phyloP scores from a whole-genome alignment of 192 early-diverging fungal species.

The Rhizoclosmatium sp. region DNA sequence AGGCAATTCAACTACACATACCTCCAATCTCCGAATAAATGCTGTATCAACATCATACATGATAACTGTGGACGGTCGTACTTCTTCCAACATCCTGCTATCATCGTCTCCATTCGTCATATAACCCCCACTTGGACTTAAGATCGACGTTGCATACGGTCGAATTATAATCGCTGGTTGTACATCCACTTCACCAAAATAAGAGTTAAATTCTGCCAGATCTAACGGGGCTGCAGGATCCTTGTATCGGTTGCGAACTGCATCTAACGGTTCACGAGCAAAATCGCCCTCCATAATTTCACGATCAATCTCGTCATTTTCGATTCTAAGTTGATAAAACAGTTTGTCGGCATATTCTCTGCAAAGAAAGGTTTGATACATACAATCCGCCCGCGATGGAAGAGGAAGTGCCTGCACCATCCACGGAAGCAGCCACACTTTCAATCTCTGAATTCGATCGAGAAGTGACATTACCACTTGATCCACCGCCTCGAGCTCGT shows the following conservation, averaged over 20 bases:
- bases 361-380: no score
- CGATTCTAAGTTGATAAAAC: no score
- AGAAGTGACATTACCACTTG: not conserved
- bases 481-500: constrained; percentile 5
- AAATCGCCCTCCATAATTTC: not conserved
- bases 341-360: no score
- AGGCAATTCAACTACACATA: constrained; percentile 39
- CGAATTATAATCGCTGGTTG: constrained; percentile 42
- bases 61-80: constrained; percentile 82
- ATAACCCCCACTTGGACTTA: constrained; percentile 33
- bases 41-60: constrained; percentile 90
- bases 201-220: constrained; percentile 2
- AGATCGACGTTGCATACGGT: constrained; percentile 47
- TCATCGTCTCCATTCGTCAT: constrained; percentile 64
- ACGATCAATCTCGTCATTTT: not conserved
- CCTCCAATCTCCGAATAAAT: constrained; percentile 89
- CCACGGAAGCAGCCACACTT: not conserved
- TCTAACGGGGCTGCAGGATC: constrained; percentile 24
- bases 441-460: constrained; percentile 2
- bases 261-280: no score
- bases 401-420: no score
- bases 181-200: not conserved
- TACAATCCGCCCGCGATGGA: no score
- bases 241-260: not conserved
- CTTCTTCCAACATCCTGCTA: constrained; percentile 66